Base-by-base conservation (phyloP, 2,329 filamentous ascomycete species). In the Xylaria multiplex region DNA sequence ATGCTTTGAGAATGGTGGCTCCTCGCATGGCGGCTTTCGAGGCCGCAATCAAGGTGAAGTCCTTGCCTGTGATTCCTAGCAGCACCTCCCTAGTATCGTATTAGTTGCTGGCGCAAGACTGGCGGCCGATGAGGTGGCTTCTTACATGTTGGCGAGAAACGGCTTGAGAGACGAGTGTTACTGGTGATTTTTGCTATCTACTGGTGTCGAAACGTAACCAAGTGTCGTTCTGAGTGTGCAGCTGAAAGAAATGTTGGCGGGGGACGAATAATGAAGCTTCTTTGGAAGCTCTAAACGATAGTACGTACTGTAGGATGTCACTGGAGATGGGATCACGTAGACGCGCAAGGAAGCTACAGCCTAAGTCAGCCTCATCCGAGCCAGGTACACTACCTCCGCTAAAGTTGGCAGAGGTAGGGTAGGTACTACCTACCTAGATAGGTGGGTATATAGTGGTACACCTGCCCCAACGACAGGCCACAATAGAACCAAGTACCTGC, bases 1-100 rank as follows among this genome's bases (percentile, higher is more conserved):
- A 88, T 65, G 93, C 88, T 83, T 99, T 99, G 78, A 99, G 90
- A 80, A 99, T 91, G 66, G 95, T 97, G 70, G 93, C 93, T 76
- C 96, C 96, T 84, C 96, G 90, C 94, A 98, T 98, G 76, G 94
- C 93, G 78, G 96, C 96, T 86, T 99, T 98, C 70, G 94, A 98
- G 76, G 96, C 93, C 76, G 93, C 96, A 80, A 99, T 90, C 86
- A 99, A 90, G 84, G 94, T 96, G 81, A 97, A 99, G 88, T 99
- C 96, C 86, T 97, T 97, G 85, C 96, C 96, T 67, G 95, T 97
- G 81, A 99, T 97, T 77, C 96, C 96, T 75, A 99, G 88, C 79
- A 99, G 88, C 80, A 98, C 93, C 89, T 99, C 96, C 96, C 94
- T 98, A 67, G 32, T 37, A 49, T 42, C 2, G 61, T 52, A 43